Evolutionary conservation across 192 early-diverging fungal species (phyloP).

Genomic region (Chytriomyces sp.): DNA sequence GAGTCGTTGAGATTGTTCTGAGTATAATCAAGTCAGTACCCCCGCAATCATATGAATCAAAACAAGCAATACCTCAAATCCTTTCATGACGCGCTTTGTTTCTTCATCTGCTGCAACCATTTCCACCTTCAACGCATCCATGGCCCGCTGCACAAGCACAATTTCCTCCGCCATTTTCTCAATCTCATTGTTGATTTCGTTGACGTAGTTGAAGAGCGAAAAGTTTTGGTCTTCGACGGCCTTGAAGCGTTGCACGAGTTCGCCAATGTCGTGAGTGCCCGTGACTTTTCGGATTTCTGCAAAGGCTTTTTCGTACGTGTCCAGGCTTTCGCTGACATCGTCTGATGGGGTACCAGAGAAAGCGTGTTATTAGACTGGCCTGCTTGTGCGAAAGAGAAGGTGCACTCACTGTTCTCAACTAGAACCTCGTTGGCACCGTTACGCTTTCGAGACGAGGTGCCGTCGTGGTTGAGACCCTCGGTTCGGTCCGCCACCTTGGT

Average conservation of each 20-base stretch:
- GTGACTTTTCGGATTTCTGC: conserved; percentile 61
- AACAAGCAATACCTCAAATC: conserved; percentile 44
- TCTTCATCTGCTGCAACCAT: conserved; percentile 51
- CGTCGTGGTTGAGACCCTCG: conserved; percentile 25
- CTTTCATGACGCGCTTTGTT: conserved; percentile 44
- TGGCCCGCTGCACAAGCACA: conserved; percentile 52
- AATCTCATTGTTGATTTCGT: conserved; percentile 68
- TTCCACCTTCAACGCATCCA: conserved; percentile 54
- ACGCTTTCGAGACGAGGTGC: conserved; percentile 16
- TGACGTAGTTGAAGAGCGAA: conserved; percentile 71
- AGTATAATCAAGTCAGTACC: not conserved
- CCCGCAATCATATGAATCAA: not conserved
- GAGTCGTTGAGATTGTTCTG: conserved; percentile 44
- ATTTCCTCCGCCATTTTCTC: conserved; percentile 65
- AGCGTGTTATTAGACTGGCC: conserved; percentile 40
- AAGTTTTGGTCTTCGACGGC: conserved; percentile 69
- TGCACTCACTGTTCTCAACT: not conserved
- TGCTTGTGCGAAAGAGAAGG: not conserved
- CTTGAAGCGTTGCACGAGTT: conserved; percentile 62
- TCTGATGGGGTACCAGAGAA: conserved; percentile 54
- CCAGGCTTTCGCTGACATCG: conserved; percentile 49
- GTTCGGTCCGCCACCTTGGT: conserved; percentile 59
- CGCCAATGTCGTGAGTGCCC: conserved; percentile 56
- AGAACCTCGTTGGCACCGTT: conserved; percentile 20
- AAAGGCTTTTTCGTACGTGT: conserved; percentile 60